Conservation (phyloP, 371 early-diverging fungal species). For the Quaeritorhiza haematococci region DNA sequence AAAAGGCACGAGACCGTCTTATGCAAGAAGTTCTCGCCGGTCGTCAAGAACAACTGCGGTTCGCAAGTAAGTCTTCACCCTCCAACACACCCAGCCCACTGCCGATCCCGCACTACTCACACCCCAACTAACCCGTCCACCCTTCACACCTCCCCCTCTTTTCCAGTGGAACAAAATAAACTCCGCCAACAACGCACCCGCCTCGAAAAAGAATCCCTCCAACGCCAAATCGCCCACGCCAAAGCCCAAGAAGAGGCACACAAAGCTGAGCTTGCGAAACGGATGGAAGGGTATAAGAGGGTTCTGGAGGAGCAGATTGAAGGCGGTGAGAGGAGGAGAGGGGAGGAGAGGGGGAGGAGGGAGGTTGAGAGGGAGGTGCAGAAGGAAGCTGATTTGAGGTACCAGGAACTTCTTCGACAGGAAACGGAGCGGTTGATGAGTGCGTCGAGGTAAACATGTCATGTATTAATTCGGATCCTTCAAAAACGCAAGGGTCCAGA, state of each 20-base stretch:
- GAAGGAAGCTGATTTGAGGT: too few relatives aligned
- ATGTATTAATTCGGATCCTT: too few relatives aligned
- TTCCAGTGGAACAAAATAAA: slow-evolving; percentile 28
- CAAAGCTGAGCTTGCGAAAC: slow-evolving; percentile 20
- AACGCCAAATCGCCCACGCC: slow-evolving; percentile 21
- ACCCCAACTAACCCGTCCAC: slow-evolving; percentile 1
- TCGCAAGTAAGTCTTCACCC: slow-evolving; percentile 19
- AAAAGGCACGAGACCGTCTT: slow-evolving; percentile 37
- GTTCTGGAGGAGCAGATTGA: slow-evolving; percentile 32
- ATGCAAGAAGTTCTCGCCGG: slow-evolving; percentile 43
- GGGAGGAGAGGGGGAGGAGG: too few relatives aligned
- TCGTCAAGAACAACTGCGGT: slow-evolving; percentile 37
- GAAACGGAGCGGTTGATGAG: too few relatives aligned
- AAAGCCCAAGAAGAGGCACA: slow-evolving; percentile 21
- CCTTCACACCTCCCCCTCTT: not conserved
- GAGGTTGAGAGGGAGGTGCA: too few relatives aligned
- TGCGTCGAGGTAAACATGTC: too few relatives aligned
- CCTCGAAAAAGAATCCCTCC: slow-evolving; percentile 21
- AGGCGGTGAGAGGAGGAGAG: too few relatives aligned
- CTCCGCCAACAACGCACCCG: slow-evolving; percentile 18
- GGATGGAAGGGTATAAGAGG: slow-evolving; percentile 22
- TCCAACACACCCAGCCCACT: not conserved
- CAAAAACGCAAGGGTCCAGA: too few relatives aligned
- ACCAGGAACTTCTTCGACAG: too few relatives aligned
- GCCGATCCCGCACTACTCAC: not conserved